These are phyloP conservation scores for Tricholoma sp. DNA, from an alignment of 768 basidiomycete genomes.

Conservation along the genomic window DNA sequence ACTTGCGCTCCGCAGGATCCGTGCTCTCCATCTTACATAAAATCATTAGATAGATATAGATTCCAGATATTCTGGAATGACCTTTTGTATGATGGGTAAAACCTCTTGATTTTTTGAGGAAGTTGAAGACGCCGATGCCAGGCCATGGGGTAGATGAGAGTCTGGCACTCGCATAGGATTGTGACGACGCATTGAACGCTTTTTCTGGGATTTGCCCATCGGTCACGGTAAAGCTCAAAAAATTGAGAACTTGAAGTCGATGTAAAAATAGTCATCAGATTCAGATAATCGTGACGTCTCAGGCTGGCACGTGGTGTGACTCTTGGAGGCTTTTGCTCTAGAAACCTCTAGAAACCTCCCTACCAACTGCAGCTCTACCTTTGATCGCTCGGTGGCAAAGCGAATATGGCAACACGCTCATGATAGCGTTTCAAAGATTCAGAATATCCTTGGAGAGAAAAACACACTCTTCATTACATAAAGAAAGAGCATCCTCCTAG, in stretches of 20 bases:
- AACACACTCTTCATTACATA: no score
- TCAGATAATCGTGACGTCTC: no score
- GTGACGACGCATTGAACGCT: slow-evolving; percentile 76
- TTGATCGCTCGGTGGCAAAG: no score
- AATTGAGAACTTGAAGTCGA: background rate
- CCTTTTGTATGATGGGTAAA: slow-evolving; percentile 89
- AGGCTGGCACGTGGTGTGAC: no score
- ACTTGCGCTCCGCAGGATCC: slow-evolving; percentile 80
- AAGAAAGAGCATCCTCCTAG: no score
- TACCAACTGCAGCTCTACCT: no score
- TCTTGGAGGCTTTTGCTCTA: no score
- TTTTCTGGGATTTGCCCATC: slow-evolving; percentile 98
- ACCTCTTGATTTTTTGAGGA: slow-evolving; percentile 76
- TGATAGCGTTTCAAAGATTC: no score
- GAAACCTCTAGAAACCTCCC: no score
- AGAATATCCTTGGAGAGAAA: no score
- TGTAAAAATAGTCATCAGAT: background rate
- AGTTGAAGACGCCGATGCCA: slow-evolving; percentile 64
- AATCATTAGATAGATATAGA: background rate
- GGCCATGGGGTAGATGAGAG: slow-evolving; percentile 81
- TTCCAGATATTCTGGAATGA: slow-evolving; percentile 20
- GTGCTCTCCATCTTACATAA: slow-evolving; percentile 63
- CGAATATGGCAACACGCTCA: no score
- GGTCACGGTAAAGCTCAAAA: background rate
- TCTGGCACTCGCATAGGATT: slow-evolving; percentile 94